Conservation (phyloP, 352 stramenopile species). For the Globisporangium paroecandrum region DNA sequence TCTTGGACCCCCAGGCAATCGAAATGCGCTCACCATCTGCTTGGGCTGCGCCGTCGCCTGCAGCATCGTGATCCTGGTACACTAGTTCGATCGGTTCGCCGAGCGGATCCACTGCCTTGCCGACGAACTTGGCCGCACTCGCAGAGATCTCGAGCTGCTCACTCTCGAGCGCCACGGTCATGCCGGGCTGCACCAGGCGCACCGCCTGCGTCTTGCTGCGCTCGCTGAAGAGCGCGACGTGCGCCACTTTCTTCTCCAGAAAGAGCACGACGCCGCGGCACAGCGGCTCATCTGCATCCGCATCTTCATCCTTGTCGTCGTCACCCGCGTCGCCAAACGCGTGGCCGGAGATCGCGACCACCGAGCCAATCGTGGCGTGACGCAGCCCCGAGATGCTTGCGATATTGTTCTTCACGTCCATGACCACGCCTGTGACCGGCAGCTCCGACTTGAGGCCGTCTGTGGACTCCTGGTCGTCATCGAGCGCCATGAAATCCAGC, state of each 20-base stretch:
- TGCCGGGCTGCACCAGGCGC: constrained; percentile 39
- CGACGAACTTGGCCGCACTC: constrained; percentile 40
- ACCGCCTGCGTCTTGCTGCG: constrained; percentile 22
- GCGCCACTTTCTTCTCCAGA: constrained; percentile 52
- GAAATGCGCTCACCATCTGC: constrained; percentile 24
- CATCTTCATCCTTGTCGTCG: neutral
- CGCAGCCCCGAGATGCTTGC: constrained; percentile 71
- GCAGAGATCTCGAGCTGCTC: constrained; percentile 48
- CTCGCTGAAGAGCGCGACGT: constrained; percentile 53
- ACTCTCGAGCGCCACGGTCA: constrained; percentile 54
- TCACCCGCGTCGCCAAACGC: constrained; percentile 9
- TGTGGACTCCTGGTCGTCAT: constrained; percentile 20
- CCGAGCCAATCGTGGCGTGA: constrained; percentile 67
- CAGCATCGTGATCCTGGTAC: constrained; percentile 12
- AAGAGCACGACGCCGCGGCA: constrained; percentile 56
- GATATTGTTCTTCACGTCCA: constrained; percentile 70
- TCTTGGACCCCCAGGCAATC: constrained; percentile 54
- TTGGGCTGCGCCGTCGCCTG: neutral
- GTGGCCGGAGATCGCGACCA: constrained; percentile 42
- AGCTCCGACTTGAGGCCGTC: constrained; percentile 22
- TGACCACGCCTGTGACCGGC: constrained; percentile 44
- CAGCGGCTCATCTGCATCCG: neutral
- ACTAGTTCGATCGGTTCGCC: constrained; percentile 30
- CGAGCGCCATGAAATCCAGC: constrained; percentile 58
- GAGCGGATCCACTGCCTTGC: constrained; percentile 49